Evolutionary conservation across 768 basidiomycete species (phyloP), one percentile per base, ranked within the genome.

Genomic region (Hericium coralloides): DNA sequence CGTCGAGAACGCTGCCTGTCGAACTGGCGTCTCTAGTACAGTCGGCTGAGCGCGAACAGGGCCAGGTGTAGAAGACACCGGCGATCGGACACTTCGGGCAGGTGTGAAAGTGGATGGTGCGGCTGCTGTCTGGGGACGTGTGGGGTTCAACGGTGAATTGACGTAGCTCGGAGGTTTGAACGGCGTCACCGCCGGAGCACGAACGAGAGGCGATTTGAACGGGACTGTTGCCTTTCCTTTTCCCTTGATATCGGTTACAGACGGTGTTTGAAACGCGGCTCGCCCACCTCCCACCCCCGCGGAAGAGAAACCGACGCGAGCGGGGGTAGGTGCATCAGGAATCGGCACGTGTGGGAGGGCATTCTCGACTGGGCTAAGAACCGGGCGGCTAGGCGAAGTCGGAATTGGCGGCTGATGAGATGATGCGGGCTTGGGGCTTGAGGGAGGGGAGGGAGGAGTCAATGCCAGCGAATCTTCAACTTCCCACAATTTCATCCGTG

Each of bases 161-260:
- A 49, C n/a, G 17, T 41, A 31, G 17, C 18, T 14, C 39, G 59
- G 12, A 17, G 14, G 22, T 38, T 43, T n/a, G 38, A 55, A 22
- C 36, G 41, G 39, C 45, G 53, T 18, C 20, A 49, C n/a, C 17
- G 49, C 23, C 38, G 53, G 38, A 43, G 38, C 20, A 15, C 20
- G 47, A 8, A 53, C 58, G 43, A 53, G n/a, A 18, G 62, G 62
- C 2, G 62, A 61, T 50, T 56, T 60, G 48, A 63, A 63, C 2
- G 57, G 52, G 17, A 51, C 55, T 37, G 23, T 38, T 8, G 53
- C 12, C 12, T 31, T 31, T 9, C 52, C 8, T 17, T 49, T 63
- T 36, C 45, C 55, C 7, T 54, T 51, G 31, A 55, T 23, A 12
- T 51, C 41, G 12, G 22, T 54, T 38, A 14, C 20, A 0, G 52